These are phyloP conservation scores for Phytomonas francai DNA, from an alignment of 208 protist genomes.

Conservation along the genomic window DNA sequence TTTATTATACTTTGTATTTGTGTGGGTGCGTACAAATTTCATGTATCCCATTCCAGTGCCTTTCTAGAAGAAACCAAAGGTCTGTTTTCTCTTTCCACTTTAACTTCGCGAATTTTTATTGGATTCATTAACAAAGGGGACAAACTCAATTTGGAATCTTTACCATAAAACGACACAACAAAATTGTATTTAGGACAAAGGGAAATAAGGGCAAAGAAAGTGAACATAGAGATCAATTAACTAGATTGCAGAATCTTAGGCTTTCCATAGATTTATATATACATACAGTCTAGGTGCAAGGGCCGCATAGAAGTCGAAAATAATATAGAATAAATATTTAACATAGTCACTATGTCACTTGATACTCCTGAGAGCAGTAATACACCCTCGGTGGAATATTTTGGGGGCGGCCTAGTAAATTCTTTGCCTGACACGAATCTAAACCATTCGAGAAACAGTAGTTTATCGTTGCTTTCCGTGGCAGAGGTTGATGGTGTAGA, in stretches of 20 bases:
- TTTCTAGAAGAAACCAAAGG: neutral
- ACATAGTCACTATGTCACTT: neutral
- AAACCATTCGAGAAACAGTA: neutral
- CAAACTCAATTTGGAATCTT: neutral
- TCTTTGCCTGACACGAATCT: neutral
- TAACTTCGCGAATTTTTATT: conserved; percentile 1
- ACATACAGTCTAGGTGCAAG: neutral
- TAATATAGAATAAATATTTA: conserved; percentile 8
- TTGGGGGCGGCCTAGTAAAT: neutral
- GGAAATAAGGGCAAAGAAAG: neutral
- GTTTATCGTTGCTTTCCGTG: neutral
- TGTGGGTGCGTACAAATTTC: neutral
- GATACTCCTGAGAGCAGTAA: neutral
- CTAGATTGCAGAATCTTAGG: neutral
- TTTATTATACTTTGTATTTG: neutral
- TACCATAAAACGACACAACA: neutral
- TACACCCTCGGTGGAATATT: neutral
- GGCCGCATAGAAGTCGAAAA: neutral
- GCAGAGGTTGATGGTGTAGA: neutral
- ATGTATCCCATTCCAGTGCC: neutral
- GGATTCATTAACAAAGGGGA: neutral
- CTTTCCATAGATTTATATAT: conserved; percentile 5
- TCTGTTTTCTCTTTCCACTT: neutral
- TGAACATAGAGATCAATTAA: neutral
- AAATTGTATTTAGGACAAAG: neutral